Evolutionary conservation across 331 rosid species (phyloP).

Genomic region (Dryas integrifolia): DNA sequence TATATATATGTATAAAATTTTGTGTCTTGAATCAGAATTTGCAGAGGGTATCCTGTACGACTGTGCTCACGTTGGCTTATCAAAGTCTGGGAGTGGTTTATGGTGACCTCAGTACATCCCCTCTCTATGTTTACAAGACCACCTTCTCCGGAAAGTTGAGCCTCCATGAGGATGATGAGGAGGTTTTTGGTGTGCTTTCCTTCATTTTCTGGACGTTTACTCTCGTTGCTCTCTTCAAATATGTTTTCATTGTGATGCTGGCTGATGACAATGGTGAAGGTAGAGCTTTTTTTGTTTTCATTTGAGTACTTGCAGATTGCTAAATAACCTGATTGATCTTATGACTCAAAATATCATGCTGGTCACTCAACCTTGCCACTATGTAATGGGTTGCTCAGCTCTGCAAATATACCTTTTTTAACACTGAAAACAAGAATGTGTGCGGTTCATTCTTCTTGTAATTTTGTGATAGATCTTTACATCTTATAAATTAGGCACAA

Average conservation of each 20-base stretch:
- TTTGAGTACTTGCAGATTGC: neutral
- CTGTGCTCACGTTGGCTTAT: constrained; percentile 67
- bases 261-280: constrained; percentile 87
- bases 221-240: constrained; percentile 67
- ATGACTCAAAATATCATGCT: neutral
- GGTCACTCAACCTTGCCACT: constrained; percentile 17
- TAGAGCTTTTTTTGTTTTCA: constrained; percentile 29
- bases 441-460: neutral
- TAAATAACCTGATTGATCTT: neutral
- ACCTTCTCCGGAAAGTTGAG: constrained; percentile 70
- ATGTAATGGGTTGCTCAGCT: neutral
- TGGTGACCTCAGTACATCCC: constrained; percentile 77
- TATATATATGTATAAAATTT: constrained; percentile 10
- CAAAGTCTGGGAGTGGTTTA: constrained; percentile 86
- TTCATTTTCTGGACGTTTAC: constrained; percentile 78
- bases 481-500: no score
- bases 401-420: neutral
- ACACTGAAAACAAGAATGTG: neutral
- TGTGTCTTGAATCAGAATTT: constrained; percentile 46
- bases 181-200: constrained; percentile 70
- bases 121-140: constrained; percentile 79
- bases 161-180: constrained; percentile 66
- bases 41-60: constrained; percentile 50
- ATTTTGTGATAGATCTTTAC: neutral
- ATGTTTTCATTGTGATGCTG: constrained; percentile 65